Evolutionary conservation across 2,329 filamentous ascomycete species (phyloP).

Genomic region (Aspergillus aculeatinus): DNA sequence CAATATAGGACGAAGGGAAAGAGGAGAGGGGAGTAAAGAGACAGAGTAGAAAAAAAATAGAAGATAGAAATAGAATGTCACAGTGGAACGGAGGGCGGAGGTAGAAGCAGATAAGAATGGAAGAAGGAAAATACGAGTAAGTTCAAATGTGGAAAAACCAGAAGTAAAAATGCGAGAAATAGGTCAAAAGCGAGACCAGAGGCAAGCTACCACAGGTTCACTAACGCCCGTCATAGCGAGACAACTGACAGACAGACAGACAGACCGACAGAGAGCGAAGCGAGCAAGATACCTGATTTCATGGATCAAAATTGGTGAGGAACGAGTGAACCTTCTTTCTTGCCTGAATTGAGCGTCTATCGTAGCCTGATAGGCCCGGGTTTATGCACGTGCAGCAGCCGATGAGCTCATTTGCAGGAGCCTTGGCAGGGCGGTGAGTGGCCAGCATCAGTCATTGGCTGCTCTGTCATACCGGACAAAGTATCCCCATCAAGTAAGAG

Average conservation of each 20-base stretch:
- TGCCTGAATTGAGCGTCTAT: neutral
- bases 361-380: conserved; percentile 15
- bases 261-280: too few relatives aligned
- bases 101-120: neutral
- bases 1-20: neutral
- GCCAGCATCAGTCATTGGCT: conserved; percentile 8
- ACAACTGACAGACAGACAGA: neutral
- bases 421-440: neutral
- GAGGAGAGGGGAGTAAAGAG: neutral
- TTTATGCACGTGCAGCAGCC: conserved; percentile 18
- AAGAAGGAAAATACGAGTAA: neutral
- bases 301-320: too few relatives aligned
- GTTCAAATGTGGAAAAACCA: neutral
- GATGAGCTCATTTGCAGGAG: conserved; percentile 22
- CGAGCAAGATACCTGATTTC: too few relatives aligned
- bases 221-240: neutral
- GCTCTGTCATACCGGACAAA: conserved; percentile 7
- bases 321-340: neutral
- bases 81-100: neutral
- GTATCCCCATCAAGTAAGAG: conserved; percentile 6
- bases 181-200: neutral
- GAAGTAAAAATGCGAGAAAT: neutral
- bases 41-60: neutral
- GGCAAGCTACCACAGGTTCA: neutral
- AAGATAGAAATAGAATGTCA: neutral